Base-by-base conservation (phyloP, 2,329 filamentous ascomycete genomes). In the Monosporascus sp. region DNA sequence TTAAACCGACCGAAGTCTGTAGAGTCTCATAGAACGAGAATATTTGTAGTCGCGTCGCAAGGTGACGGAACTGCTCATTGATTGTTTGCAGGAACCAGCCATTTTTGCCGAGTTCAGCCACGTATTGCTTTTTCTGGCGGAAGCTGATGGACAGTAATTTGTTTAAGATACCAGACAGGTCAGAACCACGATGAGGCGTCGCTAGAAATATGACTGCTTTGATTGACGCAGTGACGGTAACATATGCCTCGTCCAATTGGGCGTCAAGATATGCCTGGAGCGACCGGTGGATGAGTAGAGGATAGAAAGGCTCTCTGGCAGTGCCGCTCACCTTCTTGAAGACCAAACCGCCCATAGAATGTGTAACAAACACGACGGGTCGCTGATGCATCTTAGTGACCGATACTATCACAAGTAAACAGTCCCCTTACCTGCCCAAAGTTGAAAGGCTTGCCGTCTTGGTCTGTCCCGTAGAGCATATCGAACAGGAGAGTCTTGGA, bases 311-410 rank as follows among this genome's bases (percentile, higher is more conserved):
- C 7, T 26, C n/a, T 14, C 5, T 22, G 17, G 5, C 5, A 16
- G 31, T 17, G 36, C 7, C 6, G 16, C 22, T 49, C n/a, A 56
- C 56, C 51, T 58, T 51, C 20, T 58, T 58, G 43, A 58, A 56
- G 2, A 58, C 53, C 5, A 58, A 45, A 17, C 56, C 53, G 11
- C 56, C 56, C 56, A 58, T 58, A 2, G 56, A 58, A 49, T 58
- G 56, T 3, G 44, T 43, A 2, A 58, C 48, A 34, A 58, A 44
- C 20, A 58, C 24, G 24, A 56, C 41, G 7, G 53, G 53, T 6
- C 26, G 40, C 55, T 57, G 17, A 36, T 0, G 20, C 20, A 31
- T 19, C 17, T 27, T 26, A 37, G 31, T 9, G 27, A 38, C 40
- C 16, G 17, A 27, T 5, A 19, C 9, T 17, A 47, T 7, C 6